phyloP scores from a whole-genome alignment of 2,329 filamentous ascomycete genomes.

The Magnaporthiopsis incrustans region DNA sequence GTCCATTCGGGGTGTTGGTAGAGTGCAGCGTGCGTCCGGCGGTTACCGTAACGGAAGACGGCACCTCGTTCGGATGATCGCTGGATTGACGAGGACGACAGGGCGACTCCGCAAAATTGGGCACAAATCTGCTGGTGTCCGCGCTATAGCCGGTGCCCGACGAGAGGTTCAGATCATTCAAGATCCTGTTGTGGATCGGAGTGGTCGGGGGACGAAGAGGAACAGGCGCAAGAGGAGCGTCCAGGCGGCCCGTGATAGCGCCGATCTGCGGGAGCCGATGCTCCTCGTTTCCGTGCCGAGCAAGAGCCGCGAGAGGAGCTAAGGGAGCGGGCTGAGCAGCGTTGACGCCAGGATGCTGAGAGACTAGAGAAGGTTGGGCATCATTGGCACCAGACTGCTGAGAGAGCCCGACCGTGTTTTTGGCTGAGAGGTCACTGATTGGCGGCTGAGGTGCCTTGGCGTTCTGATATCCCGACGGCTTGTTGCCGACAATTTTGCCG shows the following conservation, averaged over 20 bases:
- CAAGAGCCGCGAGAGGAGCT: background rate
- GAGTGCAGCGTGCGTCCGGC: too few species aligned
- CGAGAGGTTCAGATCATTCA: background rate
- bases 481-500: background rate
- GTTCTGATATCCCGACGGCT: background rate
- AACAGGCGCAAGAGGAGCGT: background rate
- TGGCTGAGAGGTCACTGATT: background rate
- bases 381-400: background rate
- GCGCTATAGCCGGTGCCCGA: background rate
- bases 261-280: background rate
- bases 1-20: background rate
- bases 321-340: too few species aligned
- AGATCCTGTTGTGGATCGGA: background rate
- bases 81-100: background rate
- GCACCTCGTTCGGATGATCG: background rate
- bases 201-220: background rate
- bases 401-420: background rate
- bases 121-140: background rate
- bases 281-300: background rate
- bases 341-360: background rate
- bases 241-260: too few species aligned
- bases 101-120: background rate
- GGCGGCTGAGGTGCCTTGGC: background rate
- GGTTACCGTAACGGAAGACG: background rate
- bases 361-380: background rate